Evolutionary conservation across 768 basidiomycete species (phyloP), one percentile per base, ranked within the genome.

Genomic region (Pulveroboletus sp.): DNA sequence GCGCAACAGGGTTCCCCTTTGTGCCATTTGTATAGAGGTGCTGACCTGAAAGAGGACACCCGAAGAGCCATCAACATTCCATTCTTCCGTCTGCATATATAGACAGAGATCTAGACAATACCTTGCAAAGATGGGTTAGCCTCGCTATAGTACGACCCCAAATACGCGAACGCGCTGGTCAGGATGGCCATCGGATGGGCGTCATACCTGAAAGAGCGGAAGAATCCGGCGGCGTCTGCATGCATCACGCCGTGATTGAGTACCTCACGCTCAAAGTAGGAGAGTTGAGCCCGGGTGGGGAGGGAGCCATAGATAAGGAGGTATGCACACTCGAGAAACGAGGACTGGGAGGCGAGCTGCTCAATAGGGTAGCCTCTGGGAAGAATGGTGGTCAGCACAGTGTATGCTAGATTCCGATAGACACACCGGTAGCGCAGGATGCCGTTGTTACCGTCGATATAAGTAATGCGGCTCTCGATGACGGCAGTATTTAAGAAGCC

Each of bases 161-260:
- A 69, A 60, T 94, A 93, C 7, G 92, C 82, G 57, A 94, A 88
- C 5, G 88, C 88, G 56, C 86, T 89, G 5, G 86, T 90, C 38
- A 93, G 75, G 54, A 94, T 93, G 17, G 88, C 82, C 91, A 93
- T 94, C 0, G 92, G 92, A 60, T 94, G 92, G 1, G 92, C 87
- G 52, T 94, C 92, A 62, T 92, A 91, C 42, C 90, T 89, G 70
- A 87, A 87, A 23, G 84, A 77, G 31, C 79, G 74, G 70, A 82
- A 82, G 72, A 89, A 79, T 40, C 79, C 76, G 51, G 82, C 81
- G 23, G 86, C 78, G 51, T 88, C 86, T 11, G 80, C 74, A 60
- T 87, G 87, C 35, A 78, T 73, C 31, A 80, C 72, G 17, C 79
- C 76, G 58, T 95, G 93, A 49, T 86, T 85, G 69, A 90, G 73